Conservation (phyloP, 768 basidiomycete genomes). For the Leccinum uliginosum region DNA sequence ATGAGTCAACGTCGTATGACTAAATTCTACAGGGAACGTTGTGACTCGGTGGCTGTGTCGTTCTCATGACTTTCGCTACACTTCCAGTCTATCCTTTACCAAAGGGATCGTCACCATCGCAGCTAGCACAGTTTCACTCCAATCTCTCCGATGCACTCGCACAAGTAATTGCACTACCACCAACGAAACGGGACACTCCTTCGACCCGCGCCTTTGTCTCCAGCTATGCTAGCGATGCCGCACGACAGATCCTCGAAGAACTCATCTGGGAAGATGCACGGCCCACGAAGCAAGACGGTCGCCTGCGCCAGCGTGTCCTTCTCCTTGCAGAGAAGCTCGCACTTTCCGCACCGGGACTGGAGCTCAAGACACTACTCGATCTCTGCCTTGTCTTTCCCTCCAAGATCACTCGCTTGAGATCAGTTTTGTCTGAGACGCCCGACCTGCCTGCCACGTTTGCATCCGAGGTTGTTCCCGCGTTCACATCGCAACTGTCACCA, state of each 20-base stretch:
- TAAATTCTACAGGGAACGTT: no score
- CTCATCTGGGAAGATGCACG: slow-evolving; percentile 52
- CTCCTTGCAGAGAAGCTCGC: slow-evolving; percentile 55
- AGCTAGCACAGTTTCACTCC: slow-evolving; percentile 43
- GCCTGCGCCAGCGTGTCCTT: slow-evolving; percentile 47
- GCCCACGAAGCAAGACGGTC: slow-evolving; percentile 34
- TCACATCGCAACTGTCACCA: slow-evolving; percentile 45
- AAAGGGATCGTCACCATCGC: slow-evolving; percentile 49
- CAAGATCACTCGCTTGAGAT: slow-evolving; percentile 41
- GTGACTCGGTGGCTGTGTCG: not conserved
- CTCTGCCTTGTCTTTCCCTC: slow-evolving; percentile 54
- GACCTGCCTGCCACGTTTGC: slow-evolving; percentile 32
- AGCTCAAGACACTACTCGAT: slow-evolving; percentile 56
- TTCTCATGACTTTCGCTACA: slow-evolving; percentile 28
- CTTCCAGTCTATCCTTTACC: slow-evolving; percentile 56
- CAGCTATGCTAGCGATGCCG: slow-evolving; percentile 55
- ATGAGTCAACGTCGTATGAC: no score
- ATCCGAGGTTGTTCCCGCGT: slow-evolving; percentile 52
- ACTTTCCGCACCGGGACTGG: slow-evolving; percentile 36
- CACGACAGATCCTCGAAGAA: slow-evolving; percentile 46
- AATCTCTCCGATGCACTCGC: slow-evolving; percentile 46
- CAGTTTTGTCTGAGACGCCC: slow-evolving; percentile 38
- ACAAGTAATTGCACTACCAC: slow-evolving; percentile 45
- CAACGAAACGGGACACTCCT: slow-evolving; percentile 41
- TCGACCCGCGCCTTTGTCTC: slow-evolving; percentile 48